Evolutionary conservation across 768 basidiomycete genomes (phyloP), one percentile per base, ranked within the genome.

Genomic region (Agaricus sinodeliciosus): DNA sequence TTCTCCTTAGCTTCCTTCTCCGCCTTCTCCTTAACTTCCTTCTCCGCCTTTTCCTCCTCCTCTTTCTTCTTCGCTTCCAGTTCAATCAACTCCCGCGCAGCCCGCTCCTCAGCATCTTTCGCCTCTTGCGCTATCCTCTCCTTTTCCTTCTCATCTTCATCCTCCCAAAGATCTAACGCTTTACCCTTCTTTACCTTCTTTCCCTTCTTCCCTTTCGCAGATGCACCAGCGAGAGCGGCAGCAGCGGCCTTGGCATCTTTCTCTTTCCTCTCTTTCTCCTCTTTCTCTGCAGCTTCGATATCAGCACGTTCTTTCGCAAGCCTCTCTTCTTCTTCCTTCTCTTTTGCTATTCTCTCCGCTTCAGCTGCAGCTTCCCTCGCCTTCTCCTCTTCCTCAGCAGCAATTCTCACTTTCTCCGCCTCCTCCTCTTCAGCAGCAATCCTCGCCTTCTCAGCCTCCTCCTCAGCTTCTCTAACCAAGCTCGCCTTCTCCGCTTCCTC

Each of bases 61-160:
- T 47, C 46, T 31, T 42, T 41, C 26, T 48, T 42, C 25, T 16
- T 22, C 48, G 16, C 22, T 11, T 26, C 35, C 4, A 35, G 8
- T 16, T 37, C 35, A 31, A 15, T 34, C 43, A n/a, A 59, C 44
- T 27, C 58, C 55, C 31, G 59, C 50, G 31, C 56, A 58, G 15
- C 57, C 57, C 26, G 51, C 45, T 34, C 49, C 43, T 43, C 54
- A 28, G 43, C 43, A 9, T 53, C 60, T 37, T 57, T 51, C 8
- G 53, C 51, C 12, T 52, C 59, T 28, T 59, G 55, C 15, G 27
- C 57, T 25, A 44, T 42, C 49, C 43, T 43, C 22, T 47, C 26
- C 19, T 43, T 44, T 43, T 55, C 55, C 26, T 43, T 48, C 37
- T 52, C 55, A 13, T 52, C 55, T 31, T 53, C 45, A 18, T 54